These are phyloP conservation scores for Mycena chlorophos DNA, from an alignment of 768 basidiomycete species.

Conservation along the genomic window DNA sequence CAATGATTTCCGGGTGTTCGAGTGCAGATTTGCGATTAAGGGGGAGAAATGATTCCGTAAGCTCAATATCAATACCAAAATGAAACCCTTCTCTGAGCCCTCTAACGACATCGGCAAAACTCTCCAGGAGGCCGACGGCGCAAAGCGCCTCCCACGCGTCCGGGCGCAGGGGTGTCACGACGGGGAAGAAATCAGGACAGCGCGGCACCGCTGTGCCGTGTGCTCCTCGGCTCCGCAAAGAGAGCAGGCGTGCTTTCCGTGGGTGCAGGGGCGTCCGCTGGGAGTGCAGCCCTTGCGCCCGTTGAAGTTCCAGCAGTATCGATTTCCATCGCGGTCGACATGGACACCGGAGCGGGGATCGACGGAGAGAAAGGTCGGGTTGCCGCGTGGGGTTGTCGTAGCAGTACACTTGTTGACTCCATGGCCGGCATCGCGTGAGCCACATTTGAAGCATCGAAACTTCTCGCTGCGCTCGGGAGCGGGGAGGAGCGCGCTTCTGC, in stretches of 20 bases:
- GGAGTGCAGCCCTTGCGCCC: slow-evolving; percentile 13
- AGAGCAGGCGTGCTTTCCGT: slow-evolving; percentile 19
- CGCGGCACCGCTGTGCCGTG: slow-evolving; percentile 19
- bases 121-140: slow-evolving; percentile 10
- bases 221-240: slow-evolving; percentile 20
- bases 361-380: background rate
- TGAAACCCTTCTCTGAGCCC: slow-evolving; percentile 27
- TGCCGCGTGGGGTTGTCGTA: background rate
- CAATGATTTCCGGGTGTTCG: slow-evolving; percentile 11
- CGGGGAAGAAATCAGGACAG: slow-evolving; percentile 20
- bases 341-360: background rate
- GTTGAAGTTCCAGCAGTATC: slow-evolving; percentile 22
- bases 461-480: background rate
- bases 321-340: slow-evolving; percentile 6
- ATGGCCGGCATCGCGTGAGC: slow-evolving; percentile 5
- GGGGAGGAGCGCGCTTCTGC: background rate
- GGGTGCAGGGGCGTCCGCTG: background rate
- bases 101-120: slow-evolving; percentile 24
- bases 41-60: slow-evolving; percentile 19
- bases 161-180: slow-evolving; percentile 27
- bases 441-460: slow-evolving; percentile 18
- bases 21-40: slow-evolving; percentile 26
- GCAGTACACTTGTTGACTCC: slow-evolving; percentile 5
- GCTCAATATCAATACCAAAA: slow-evolving; percentile 19
- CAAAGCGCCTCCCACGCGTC: slow-evolving; percentile 20